Evolutionary conservation across 2,329 filamentous ascomycete species (phyloP), one percentile per base, ranked within the genome.

Genomic region (Ceratocystis huliohia): DNA sequence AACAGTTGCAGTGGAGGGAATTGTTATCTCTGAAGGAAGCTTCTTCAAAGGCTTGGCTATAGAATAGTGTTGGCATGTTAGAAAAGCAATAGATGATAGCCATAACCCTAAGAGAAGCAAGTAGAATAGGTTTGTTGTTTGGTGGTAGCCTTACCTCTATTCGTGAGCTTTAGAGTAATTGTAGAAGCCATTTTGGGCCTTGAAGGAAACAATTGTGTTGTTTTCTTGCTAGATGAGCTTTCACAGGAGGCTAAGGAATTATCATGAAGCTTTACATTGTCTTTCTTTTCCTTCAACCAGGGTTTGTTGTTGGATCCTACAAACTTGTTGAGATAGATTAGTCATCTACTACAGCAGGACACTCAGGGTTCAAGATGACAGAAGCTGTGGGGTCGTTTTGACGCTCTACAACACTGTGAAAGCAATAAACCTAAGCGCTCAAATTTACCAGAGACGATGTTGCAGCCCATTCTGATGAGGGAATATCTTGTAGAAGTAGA

Each of bases 11-110:
- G 79, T 75, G 68, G 73, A 69, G 30, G 79, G 73, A 22, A 85
- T 70, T 68, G 82, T 78, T 71, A 85, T 70, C 22, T 79, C 75
- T 20, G 75, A 68, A 17, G 82, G 82, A n/a, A 85, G 79, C 68
- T 78, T 78, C 75, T 78, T 81, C 73, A 85, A 75, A 68, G 79
- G 78, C 70, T 80, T 76, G 72, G 77, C 80, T 63, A 79, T 78
- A 69, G 77, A 6, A 20, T 37, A 41, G 56, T 44, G 30, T 25
- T 28, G 45, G 13, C 22, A 41, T 41, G 22, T 63, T 63, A 63
- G 61, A 41, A 41, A 15, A 41, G 10, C 37, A 13, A 41, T 5
- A 10, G 5, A 4, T 8, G 17, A 41, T 15, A 15, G 13, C 33
- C 8, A 20, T 59, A 59, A 37, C 56, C 56, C 56, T 59, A 33